phyloP scores from a whole-genome alignment of 768 basidiomycete genomes.

The Candolleomyces aberdarensis region DNA sequence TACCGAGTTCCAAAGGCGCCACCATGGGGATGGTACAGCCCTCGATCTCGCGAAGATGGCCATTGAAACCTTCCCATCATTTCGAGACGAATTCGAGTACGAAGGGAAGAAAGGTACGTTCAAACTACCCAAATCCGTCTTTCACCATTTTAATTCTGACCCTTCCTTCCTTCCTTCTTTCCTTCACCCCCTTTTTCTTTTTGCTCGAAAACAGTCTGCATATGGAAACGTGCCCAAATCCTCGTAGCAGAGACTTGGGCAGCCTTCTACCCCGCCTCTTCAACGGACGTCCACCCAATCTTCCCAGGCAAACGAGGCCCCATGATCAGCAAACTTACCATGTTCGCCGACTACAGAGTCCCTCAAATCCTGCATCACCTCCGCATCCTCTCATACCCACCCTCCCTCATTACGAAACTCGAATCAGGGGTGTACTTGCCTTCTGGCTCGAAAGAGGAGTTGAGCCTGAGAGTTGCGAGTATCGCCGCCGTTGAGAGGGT shows the following conservation, averaged over 20 bases:
- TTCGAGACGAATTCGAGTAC: conserved; percentile 64
- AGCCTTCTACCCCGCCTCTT: conserved; percentile 70
- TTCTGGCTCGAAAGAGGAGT: conserved; percentile 64
- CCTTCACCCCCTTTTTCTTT: too few species aligned
- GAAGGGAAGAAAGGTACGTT: conserved; percentile 56
- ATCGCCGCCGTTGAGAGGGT: conserved; percentile 78
- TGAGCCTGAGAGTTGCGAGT: conserved; percentile 78
- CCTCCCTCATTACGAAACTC: conserved; percentile 52
- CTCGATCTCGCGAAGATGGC: conserved; percentile 73
- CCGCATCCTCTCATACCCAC: conserved; percentile 69
- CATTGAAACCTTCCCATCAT: conserved; percentile 66
- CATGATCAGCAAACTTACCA: conserved; percentile 71
- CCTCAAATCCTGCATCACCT: conserved; percentile 90
- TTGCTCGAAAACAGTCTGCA: conserved; percentile 46
- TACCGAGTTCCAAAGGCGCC: conserved; percentile 51
- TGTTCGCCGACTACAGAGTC: conserved; percentile 94
- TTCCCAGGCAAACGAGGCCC: conserved; percentile 60
- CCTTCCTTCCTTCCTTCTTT: background rate
- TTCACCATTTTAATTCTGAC: background rate
- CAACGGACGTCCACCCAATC: conserved; percentile 57
- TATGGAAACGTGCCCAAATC: conserved; percentile 93
- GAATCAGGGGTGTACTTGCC: conserved; percentile 39
- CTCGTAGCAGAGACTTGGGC: conserved; percentile 92
- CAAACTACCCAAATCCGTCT: background rate
- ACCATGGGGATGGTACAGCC: conserved; percentile 58